Evolutionary conservation across 1,284 basidiomycete species (phyloP).

Genomic region (Blastosporella zonata): DNA sequence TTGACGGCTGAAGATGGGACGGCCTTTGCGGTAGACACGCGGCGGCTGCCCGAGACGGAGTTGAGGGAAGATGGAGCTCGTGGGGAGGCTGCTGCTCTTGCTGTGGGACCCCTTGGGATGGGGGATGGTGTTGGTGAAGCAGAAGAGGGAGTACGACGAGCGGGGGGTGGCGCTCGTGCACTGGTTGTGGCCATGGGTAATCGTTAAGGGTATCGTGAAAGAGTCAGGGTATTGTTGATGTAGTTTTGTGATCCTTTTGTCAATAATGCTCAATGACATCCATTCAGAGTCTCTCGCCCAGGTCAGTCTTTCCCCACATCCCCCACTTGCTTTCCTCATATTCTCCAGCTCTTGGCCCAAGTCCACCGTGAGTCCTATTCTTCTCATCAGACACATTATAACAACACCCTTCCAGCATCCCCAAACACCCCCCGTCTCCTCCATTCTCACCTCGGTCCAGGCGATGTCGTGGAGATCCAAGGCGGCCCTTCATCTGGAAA

Average conservation of each 20-base stretch:
- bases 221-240: too few relatives aligned
- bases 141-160: slow-evolving; percentile 39
- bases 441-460: slow-evolving; percentile 27
- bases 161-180: slow-evolving; percentile 27
- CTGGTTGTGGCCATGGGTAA: slow-evolving; percentile 33
- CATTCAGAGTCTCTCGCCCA: slow-evolving; percentile 46
- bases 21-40: slow-evolving; percentile 43
- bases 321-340: slow-evolving; percentile 30
- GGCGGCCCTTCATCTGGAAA: slow-evolving; percentile 73
- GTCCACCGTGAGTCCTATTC: slow-evolving; percentile 15
- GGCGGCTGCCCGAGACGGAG: slow-evolving; percentile 40
- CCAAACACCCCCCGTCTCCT: slow-evolving; percentile 23
- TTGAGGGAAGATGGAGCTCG: slow-evolving; percentile 42
- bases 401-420: slow-evolving; percentile 5
- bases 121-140: slow-evolving; percentile 40
- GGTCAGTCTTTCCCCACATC: slow-evolving; percentile 29
- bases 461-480: slow-evolving; percentile 73
- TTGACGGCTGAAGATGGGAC: slow-evolving; percentile 35
- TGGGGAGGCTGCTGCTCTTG: slow-evolving; percentile 47
- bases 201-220: slow-evolving; percentile 9
- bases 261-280: slow-evolving; percentile 33
- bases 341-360: slow-evolving; percentile 33
- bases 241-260: too few relatives aligned
- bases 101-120: slow-evolving; percentile 41
- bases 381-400: background rate